These are phyloP conservation scores for Phalaenopsis aphrodite DNA, from an alignment of 106 monocot species.

Conservation along the genomic window DNA sequence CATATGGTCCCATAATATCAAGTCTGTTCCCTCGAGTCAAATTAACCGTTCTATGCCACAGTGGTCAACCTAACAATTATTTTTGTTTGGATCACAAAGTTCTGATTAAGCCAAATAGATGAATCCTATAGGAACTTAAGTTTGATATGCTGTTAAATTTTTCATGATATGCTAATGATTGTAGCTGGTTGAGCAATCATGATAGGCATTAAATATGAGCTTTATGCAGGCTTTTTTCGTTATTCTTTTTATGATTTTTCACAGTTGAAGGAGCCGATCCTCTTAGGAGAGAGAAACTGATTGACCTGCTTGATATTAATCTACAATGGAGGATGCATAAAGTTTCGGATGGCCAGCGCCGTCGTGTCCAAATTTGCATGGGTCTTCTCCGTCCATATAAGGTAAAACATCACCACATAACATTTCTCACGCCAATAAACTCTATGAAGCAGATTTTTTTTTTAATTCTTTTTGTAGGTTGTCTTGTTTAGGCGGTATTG, in stretches of 20 bases:
- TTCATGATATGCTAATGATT: background rate
- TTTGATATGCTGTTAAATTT: no score
- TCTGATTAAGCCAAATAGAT: no score
- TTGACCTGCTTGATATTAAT: conserved; percentile 90
- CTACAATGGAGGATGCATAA: conserved; percentile 97
- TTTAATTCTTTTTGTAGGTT: background rate
- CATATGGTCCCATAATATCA: background rate
- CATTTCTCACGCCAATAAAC: background rate
- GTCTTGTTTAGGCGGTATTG: background rate
- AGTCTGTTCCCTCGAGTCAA: no score
- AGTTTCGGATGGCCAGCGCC: conserved; percentile 97
- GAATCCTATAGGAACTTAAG: no score
- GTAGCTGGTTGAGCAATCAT: background rate
- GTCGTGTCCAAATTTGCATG: conserved; percentile 98
- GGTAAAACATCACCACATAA: conserved; percentile 23
- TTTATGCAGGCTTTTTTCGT: background rate
- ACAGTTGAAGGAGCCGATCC: conserved; percentile 96
- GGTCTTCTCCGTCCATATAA: conserved; percentile 93
- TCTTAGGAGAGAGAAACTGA: conserved; percentile 74
- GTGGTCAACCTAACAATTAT: background rate
- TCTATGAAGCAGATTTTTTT: background rate
- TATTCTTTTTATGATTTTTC: conserved; percentile 12
- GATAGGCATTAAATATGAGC: background rate
- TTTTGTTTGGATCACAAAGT: no score
- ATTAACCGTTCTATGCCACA: no score